phyloP scores from a whole-genome alignment of 495 filamentous ascomycete species.

The Penicillium antarcticum region DNA sequence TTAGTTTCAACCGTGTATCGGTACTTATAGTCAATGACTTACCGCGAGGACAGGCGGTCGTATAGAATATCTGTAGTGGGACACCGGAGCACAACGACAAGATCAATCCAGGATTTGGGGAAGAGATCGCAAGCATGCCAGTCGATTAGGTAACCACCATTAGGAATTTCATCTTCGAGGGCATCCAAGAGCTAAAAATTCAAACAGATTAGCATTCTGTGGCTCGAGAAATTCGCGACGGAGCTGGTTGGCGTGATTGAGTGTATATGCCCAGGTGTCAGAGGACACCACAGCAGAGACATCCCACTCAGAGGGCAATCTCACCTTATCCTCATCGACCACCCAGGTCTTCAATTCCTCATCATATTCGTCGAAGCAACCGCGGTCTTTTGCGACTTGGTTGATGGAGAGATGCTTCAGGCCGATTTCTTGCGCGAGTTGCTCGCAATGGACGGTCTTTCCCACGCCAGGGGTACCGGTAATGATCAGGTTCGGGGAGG shows the following conservation, averaged over 20 bases:
- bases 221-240: no score
- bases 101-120: slow-evolving; percentile 88
- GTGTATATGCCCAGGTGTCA: not conserved
- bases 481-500: slow-evolving; percentile 83
- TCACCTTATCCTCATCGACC: slow-evolving; percentile 93
- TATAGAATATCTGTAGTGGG: slow-evolving; percentile 71
- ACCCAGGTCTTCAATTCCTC: slow-evolving; percentile 84
- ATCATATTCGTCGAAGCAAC: slow-evolving; percentile 80
- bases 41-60: slow-evolving; percentile 76
- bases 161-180: slow-evolving; percentile 75
- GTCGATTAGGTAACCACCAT: slow-evolving; percentile 89
- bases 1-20: not conserved
- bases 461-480: slow-evolving; percentile 95
- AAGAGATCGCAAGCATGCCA: slow-evolving; percentile 99
- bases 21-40: slow-evolving; percentile 6
- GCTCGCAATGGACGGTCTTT: slow-evolving; percentile 86
- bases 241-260: no score
- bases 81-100: slow-evolving; percentile 87
- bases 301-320: not conserved
- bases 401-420: slow-evolving; percentile 87
- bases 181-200: slow-evolving; percentile 71
- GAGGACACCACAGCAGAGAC: not conserved
- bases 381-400: slow-evolving; percentile 78
- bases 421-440: slow-evolving; percentile 67
- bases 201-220: slow-evolving; percentile 9